Conservation (phyloP, 176 grass and related monocot genomes). For the Poa pratensis region DNA sequence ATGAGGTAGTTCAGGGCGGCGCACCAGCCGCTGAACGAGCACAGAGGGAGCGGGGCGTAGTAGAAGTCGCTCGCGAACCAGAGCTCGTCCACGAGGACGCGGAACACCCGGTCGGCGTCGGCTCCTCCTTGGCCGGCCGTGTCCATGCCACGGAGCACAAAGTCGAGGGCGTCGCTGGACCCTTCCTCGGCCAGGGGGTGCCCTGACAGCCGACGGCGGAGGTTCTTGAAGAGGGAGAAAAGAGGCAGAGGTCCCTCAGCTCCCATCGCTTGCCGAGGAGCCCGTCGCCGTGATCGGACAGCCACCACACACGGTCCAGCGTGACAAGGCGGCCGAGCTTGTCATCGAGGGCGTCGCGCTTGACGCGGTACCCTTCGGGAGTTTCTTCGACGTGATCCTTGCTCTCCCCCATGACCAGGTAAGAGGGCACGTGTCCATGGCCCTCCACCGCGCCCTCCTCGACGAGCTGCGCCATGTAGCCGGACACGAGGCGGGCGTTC, state of each 20-base stretch:
- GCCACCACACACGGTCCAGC: slow-evolving; percentile 27
- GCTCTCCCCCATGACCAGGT: slow-evolving; percentile 36
- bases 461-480: slow-evolving; percentile 49
- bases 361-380: slow-evolving; percentile 25
- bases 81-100: slow-evolving; percentile 43
- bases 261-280: background rate
- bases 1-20: background rate
- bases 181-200: slow-evolving; percentile 35
- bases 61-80: slow-evolving; percentile 49
- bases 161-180: slow-evolving; percentile 22
- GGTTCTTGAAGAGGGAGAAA: slow-evolving; percentile 40
- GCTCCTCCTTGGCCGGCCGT: background rate
- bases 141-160: slow-evolving; percentile 49
- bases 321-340: background rate
- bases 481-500: slow-evolving; percentile 43
- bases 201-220: background rate
- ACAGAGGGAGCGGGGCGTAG: slow-evolving; percentile 28
- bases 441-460: background rate
- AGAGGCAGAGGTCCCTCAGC: slow-evolving; percentile 49
- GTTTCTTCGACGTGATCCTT: slow-evolving; percentile 22
- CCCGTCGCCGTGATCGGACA: slow-evolving; percentile 11
- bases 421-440: slow-evolving; percentile 1
- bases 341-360: background rate
- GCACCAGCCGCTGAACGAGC: slow-evolving; percentile 15
- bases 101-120: slow-evolving; percentile 29